A percentile compares a stretch with the other conserved stretches of the same genome.
These are phyloP conservation scores for Aspergillus arachidicola DNA, from an alignment of 2,329 filamentous ascomycete genomes.

Conservation along the genomic window DNA sequence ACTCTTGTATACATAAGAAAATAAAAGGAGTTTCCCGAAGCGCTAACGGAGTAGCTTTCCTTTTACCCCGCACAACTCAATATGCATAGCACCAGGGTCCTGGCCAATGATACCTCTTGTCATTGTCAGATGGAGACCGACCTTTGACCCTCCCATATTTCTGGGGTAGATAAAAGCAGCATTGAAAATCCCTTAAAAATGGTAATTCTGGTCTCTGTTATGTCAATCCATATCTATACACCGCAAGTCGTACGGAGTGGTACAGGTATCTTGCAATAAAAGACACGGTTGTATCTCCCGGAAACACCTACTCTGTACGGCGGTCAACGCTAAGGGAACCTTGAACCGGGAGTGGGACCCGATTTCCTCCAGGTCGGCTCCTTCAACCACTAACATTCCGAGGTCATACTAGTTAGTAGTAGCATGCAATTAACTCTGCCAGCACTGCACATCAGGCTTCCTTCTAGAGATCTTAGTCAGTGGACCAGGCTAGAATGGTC, in stretches of 20 bases:
- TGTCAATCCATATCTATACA: not conserved
- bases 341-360: not conserved
- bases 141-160: not conserved
- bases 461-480: conserved; percentile 15
- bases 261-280: not conserved
- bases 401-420: not conserved
- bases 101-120: conserved; percentile 7
- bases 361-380: not conserved
- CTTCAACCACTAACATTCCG: not conserved
- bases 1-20: not conserved
- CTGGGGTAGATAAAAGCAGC: not conserved
- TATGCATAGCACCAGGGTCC: not conserved
- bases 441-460: not conserved
- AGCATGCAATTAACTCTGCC: not conserved
- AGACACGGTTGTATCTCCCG: not conserved
- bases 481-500: conserved; percentile 17
- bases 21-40: not conserved
- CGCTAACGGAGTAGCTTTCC: not conserved
- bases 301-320: not conserved
- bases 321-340: not conserved
- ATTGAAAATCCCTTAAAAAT: not conserved
- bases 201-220: not conserved
- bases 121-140: conserved; percentile 11
- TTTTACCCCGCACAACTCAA: conserved; percentile 11
- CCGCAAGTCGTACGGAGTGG: not conserved